These are phyloP conservation scores for Hypoxylon sp. DNA, from an alignment of 2,329 filamentous ascomycete genomes.

Conservation along the genomic window DNA sequence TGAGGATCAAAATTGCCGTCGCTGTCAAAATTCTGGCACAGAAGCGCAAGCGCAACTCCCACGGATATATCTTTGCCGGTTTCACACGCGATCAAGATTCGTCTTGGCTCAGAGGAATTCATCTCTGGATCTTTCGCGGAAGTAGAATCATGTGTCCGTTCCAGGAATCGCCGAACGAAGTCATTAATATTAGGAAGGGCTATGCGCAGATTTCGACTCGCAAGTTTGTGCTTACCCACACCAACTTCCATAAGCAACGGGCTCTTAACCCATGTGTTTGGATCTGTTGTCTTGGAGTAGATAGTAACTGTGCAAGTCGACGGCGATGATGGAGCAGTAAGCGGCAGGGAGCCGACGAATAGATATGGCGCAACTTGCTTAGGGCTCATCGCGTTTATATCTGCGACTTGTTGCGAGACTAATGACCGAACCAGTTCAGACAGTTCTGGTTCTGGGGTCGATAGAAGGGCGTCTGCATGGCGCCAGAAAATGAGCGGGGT, in stretches of 20 bases:
- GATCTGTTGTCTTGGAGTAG: slow-evolving; percentile 60
- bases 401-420: slow-evolving; percentile 49
- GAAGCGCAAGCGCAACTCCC: slow-evolving; percentile 80
- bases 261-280: slow-evolving; percentile 60
- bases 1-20: slow-evolving; percentile 62
- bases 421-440: slow-evolving; percentile 65
- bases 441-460: slow-evolving; percentile 75
- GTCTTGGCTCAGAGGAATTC: slow-evolving; percentile 6
- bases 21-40: slow-evolving; percentile 80
- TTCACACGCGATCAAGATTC: slow-evolving; percentile 76
- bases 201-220: slow-evolving; percentile 84
- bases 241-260: slow-evolving; percentile 68
- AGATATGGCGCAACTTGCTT: slow-evolving; percentile 56
- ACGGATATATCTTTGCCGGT: slow-evolving; percentile 86
- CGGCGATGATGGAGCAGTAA: slow-evolving; percentile 24
- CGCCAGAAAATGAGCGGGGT: slow-evolving; percentile 86
- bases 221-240: slow-evolving; percentile 80
- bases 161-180: slow-evolving; percentile 65
- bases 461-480: slow-evolving; percentile 72
- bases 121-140: slow-evolving; percentile 48
- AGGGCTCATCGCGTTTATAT: slow-evolving; percentile 33
- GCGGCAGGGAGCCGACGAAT: slow-evolving; percentile 48
- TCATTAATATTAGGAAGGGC: slow-evolving; percentile 74
- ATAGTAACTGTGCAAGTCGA: slow-evolving; percentile 61
- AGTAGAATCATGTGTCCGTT: slow-evolving; percentile 9